phyloP scores from a whole-genome alignment of 2,329 filamentous ascomycete genomes.

The Cordyceps cateniannulata region DNA sequence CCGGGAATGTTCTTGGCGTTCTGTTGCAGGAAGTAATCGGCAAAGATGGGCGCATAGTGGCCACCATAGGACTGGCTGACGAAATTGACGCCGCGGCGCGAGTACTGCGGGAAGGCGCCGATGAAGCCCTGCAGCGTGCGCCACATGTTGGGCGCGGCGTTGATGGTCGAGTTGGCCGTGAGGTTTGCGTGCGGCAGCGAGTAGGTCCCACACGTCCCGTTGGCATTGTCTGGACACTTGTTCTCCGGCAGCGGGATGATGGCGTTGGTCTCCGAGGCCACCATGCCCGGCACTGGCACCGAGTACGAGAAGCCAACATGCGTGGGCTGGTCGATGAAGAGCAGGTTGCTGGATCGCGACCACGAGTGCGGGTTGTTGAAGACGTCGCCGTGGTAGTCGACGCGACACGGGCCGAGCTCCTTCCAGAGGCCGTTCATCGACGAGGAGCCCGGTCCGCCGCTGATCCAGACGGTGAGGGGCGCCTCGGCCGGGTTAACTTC shows the following conservation, averaged over 20 bases:
- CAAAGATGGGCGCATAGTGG: constrained; percentile 60
- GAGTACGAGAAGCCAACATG: constrained; percentile 63
- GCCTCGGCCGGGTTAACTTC: constrained; percentile 20
- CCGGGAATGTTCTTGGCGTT: constrained; percentile 42
- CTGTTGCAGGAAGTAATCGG: constrained; percentile 52
- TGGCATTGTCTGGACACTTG: constrained; percentile 26
- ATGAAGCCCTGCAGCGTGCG: constrained; percentile 59
- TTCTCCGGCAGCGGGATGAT: constrained; percentile 12
- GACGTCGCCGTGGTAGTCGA: constrained; percentile 41
- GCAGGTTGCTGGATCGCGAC: constrained; percentile 47
- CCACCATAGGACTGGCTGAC: constrained; percentile 66
- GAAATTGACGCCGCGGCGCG: constrained; percentile 51
- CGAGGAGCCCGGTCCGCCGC: constrained; percentile 49
- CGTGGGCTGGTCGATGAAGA: constrained; percentile 55
- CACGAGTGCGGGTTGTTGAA: constrained; percentile 57
- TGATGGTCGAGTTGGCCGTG: constrained; percentile 3
- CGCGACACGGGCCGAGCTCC: constrained; percentile 28
- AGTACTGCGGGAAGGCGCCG: constrained; percentile 49
- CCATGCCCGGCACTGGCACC: constrained; percentile 42
- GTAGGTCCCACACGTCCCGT: constrained; percentile 28
- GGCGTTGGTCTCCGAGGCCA: background rate
- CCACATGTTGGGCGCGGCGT: constrained; percentile 50
- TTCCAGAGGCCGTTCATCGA: constrained; percentile 19
- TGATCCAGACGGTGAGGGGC: constrained; percentile 48
- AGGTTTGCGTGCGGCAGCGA: constrained; percentile 8